These are phyloP conservation scores for Amphicarpaea edgeworthii DNA, from an alignment of 306 rosid genomes.

Conservation along the genomic window DNA sequence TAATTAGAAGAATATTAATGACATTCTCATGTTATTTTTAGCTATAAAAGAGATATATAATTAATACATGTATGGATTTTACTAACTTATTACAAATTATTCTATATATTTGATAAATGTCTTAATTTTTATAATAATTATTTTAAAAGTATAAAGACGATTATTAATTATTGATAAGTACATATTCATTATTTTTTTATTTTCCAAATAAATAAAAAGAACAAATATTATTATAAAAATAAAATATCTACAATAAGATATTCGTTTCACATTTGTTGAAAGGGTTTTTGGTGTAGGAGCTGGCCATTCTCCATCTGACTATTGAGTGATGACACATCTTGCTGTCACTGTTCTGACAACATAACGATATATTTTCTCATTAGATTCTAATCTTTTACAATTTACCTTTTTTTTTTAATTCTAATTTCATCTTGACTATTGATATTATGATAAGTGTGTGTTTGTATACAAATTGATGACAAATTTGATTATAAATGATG, in stretches of 20 bases:
- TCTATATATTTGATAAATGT: too few species aligned
- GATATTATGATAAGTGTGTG: background rate
- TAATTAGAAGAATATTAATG: too few species aligned
- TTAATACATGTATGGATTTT: too few species aligned
- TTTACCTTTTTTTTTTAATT: background rate
- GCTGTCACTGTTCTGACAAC: conserved; percentile 19
- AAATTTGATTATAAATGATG: background rate
- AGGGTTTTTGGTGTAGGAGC: background rate
- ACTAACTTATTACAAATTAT: too few species aligned
- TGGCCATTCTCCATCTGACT: conserved; percentile 25
- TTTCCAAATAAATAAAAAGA: too few species aligned
- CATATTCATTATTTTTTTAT: background rate
- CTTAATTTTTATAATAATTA: too few species aligned
- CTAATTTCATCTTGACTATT: too few species aligned
- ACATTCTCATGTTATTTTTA: too few species aligned
- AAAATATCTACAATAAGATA: background rate
- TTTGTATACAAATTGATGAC: background rate
- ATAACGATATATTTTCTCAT: background rate
- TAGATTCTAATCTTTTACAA: conserved; percentile 30
- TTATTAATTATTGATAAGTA: too few species aligned
- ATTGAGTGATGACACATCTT: conserved; percentile 32
- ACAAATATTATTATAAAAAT: background rate
- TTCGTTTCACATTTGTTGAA: conserved; percentile 6
- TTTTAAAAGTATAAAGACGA: too few species aligned
- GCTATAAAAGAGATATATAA: too few species aligned